phyloP scores from a whole-genome alignment of 2,329 filamentous ascomycete species.

The Fusarium beomiforme region DNA sequence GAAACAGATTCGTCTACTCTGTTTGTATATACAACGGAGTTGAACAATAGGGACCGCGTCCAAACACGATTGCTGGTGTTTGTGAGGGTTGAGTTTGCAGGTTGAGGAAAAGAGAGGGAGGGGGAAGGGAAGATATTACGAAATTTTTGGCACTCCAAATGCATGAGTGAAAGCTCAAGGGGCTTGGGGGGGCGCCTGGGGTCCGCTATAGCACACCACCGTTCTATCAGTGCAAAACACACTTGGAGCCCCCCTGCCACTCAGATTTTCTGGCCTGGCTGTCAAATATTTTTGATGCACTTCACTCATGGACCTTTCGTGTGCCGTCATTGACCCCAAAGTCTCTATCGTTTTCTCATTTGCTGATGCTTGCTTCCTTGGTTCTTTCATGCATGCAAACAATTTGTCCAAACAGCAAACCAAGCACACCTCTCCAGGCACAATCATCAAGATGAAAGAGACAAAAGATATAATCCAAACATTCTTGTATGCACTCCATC shows the following conservation, averaged over 20 bases:
- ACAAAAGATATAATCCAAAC: background rate
- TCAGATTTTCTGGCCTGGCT: background rate
- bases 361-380: rapidly evolving
- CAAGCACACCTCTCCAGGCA: background rate
- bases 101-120: background rate
- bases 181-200: rapidly evolving
- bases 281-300: rapidly evolving
- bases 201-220: rapidly evolving
- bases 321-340: too few relatives aligned
- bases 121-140: too few relatives aligned
- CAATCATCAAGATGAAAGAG: background rate
- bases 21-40: background rate
- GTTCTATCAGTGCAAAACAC: background rate
- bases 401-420: background rate
- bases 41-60: background rate
- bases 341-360: rapidly evolving
- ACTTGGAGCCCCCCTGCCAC: too few relatives aligned
- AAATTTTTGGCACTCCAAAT: background rate
- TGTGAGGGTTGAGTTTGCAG: background rate
- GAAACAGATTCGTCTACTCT: background rate
- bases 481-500: background rate
- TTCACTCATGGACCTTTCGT: rapidly evolving
- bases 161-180: background rate
- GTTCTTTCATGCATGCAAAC: background rate
- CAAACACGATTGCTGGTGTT: background rate